These are phyloP conservation scores for Aspergillus kassunensis DNA, from an alignment of 495 filamentous ascomycete genomes.

Conservation along the genomic window DNA sequence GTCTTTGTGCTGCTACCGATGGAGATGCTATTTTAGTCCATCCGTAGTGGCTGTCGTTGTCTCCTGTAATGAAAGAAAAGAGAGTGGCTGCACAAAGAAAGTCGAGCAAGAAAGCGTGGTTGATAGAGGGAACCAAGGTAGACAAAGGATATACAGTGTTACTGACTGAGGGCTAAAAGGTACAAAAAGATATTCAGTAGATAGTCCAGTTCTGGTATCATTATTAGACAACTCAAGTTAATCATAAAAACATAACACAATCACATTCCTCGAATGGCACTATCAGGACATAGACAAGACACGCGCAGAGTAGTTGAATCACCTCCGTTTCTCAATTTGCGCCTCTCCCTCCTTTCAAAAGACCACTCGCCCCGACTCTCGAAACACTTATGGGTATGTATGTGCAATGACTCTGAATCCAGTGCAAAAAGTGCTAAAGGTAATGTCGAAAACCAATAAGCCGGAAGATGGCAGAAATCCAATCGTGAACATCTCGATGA, in stretches of 20 bases:
- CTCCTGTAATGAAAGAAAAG: background rate
- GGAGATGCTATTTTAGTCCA: conserved; percentile 5
- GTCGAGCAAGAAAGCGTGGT: background rate
- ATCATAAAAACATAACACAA: conserved; percentile 6
- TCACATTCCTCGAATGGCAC: conserved; percentile 18
- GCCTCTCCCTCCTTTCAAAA: conserved; percentile 17
- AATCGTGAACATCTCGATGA: conserved; percentile 13
- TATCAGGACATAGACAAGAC: conserved; percentile 10
- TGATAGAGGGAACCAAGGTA: background rate
- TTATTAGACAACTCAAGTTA: conserved; percentile 4
- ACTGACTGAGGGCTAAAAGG: too few relatives aligned
- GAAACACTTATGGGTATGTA: conserved; percentile 29
- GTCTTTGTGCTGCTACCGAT: background rate
- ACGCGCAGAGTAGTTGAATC: conserved; percentile 9
- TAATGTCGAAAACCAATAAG: conserved; percentile 18
- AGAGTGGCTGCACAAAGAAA: background rate
- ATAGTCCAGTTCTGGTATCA: conserved; percentile 19
- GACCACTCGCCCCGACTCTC: conserved; percentile 18
- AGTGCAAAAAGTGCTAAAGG: conserved; percentile 17
- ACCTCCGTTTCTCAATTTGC: conserved; percentile 17
- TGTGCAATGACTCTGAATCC: conserved; percentile 23
- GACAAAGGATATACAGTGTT: too few relatives aligned
- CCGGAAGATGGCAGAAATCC: conserved; percentile 16
- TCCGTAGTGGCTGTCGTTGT: background rate
- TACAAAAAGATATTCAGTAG: too few relatives aligned